A percentile compares a stretch with the other conserved stretches of the same genome.
These are phyloP conservation scores for Pezicula rhizophila DNA, from an alignment of 2,329 filamentous ascomycete species.

Conservation along the genomic window DNA sequence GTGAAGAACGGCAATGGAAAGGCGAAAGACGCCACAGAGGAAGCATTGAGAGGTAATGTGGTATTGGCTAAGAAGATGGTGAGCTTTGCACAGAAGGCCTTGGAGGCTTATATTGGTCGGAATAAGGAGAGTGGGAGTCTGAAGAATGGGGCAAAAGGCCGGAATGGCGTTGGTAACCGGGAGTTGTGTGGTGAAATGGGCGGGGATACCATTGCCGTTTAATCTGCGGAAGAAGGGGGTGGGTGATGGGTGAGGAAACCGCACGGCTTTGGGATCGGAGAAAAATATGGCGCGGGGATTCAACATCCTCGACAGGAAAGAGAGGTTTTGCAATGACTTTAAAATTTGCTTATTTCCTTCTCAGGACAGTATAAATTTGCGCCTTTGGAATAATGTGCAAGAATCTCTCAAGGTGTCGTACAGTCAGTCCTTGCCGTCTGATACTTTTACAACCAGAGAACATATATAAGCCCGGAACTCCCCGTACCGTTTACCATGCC, in stretches of 20 bases:
- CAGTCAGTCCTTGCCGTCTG: too few relatives aligned
- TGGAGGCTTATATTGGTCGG: slow-evolving; percentile 10
- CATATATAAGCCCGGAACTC: too few relatives aligned
- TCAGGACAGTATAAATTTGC: too few relatives aligned
- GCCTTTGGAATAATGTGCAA: too few relatives aligned
- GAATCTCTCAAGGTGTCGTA: too few relatives aligned
- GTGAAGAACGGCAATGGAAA: neutral
- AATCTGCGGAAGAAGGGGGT: slow-evolving; percentile 2
- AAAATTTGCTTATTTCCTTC: too few relatives aligned
- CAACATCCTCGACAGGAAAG: slow-evolving; percentile 8
- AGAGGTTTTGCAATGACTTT: too few relatives aligned
- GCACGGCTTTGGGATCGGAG: neutral
- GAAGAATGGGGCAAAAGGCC: slow-evolving; percentile 1
- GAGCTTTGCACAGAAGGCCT: slow-evolving; percentile 33
- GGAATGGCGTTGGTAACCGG: slow-evolving; percentile 37
- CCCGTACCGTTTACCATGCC: neutral
- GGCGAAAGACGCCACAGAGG: slow-evolving; percentile 33
- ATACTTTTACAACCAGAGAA: too few relatives aligned
- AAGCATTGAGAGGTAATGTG: slow-evolving; percentile 28
- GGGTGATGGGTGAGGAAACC: neutral
- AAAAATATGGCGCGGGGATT: slow-evolving; percentile 1
- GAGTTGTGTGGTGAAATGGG: slow-evolving; percentile 57
- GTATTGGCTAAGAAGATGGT: slow-evolving; percentile 38
- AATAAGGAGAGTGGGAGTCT: slow-evolving; percentile 1
- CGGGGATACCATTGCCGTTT: slow-evolving; percentile 42